Base-by-base conservation (phyloP, 768 basidiomycete genomes). In the Panus rudis region DNA sequence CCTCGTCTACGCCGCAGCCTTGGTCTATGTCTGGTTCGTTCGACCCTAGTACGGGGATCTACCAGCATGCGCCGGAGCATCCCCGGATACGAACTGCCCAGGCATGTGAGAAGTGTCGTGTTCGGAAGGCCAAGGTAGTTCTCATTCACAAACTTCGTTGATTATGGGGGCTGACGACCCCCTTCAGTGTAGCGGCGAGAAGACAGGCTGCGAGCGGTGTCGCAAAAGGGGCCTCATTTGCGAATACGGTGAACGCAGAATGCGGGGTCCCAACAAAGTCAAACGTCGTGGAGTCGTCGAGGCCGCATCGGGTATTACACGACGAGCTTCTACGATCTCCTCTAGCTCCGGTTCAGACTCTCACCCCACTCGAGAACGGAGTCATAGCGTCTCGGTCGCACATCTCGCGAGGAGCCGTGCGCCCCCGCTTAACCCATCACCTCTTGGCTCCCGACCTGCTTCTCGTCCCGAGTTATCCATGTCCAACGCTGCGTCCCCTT, bases 71-170 rank as follows among this genome's bases (percentile, higher is more conserved):
- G 0, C 71, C 77, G 1, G 79, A 83, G 50, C 78, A 80, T 44
- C 73, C 80, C 1, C 71, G 82, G 0, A 61, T 82, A 23, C 73
- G 84, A 39, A 86, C 84, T 0, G 76, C 78, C 0, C 83, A 85
- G 53, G 83, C 83, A 3, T 87, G 84, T 61, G 79, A 85, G 53
- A 81, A 81, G 56, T 86, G 84, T 57, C 72, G 84, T 12, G 69
- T 68, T 1, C 64, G 83, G 39, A 88, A 86, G 59, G 83, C 81
- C 23, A 88, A 87, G 71, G 84, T 84, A 51, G 37, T 71, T 56
- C 1, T 39, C 32, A 12, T 28, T 31, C 27, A 37, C 26, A 8
- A 4, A 17, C 4, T 11, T 6, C n/a, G 13, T 28, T 14, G 32
- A 17, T 13, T 34, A 17, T 19, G 1, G 16, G 14, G 21, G 17